phyloP scores from a whole-genome alignment of 2,329 filamentous ascomycete species.

The Colletotrichum sp. region DNA sequence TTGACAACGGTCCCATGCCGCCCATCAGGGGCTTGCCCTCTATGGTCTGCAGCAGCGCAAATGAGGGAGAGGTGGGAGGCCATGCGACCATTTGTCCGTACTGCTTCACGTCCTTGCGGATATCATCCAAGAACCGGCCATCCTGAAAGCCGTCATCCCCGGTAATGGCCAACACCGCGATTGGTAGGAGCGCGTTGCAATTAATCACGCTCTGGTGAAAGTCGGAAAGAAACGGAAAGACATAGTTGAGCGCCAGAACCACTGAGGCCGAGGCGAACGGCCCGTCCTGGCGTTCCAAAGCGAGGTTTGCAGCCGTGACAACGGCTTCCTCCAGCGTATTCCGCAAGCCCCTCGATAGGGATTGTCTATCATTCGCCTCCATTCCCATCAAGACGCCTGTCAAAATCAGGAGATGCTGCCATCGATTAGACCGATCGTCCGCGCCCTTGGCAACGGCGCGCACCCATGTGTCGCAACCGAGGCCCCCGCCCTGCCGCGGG shows the following conservation, averaged over 20 bases:
- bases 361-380: slow-evolving; percentile 65
- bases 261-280: slow-evolving; percentile 56
- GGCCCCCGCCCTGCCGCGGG: slow-evolving; percentile 43
- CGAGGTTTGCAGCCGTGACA: slow-evolving; percentile 77
- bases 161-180: slow-evolving; percentile 71
- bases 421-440: slow-evolving; percentile 67
- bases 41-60: slow-evolving; percentile 61
- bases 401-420: slow-evolving; percentile 85
- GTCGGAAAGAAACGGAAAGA: slow-evolving; percentile 74
- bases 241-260: slow-evolving; percentile 76
- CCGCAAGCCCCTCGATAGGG: slow-evolving; percentile 68
- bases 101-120: slow-evolving; percentile 71
- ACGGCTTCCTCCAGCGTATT: slow-evolving; percentile 75
- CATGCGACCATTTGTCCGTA: slow-evolving; percentile 66
- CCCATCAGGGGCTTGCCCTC: slow-evolving; percentile 66
- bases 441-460: slow-evolving; percentile 62
- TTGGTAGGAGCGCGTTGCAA: slow-evolving; percentile 73
- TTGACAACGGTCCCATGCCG: slow-evolving; percentile 71
- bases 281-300: slow-evolving; percentile 59
- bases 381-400: slow-evolving; percentile 81
- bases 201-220: slow-evolving; percentile 63
- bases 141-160: slow-evolving; percentile 77
- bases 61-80: slow-evolving; percentile 65
- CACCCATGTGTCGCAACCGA: slow-evolving; percentile 59
- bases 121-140: slow-evolving; percentile 74